Evolutionary conservation across 345 rosid species (phyloP).

Genomic region (Corchorus capsularis): DNA sequence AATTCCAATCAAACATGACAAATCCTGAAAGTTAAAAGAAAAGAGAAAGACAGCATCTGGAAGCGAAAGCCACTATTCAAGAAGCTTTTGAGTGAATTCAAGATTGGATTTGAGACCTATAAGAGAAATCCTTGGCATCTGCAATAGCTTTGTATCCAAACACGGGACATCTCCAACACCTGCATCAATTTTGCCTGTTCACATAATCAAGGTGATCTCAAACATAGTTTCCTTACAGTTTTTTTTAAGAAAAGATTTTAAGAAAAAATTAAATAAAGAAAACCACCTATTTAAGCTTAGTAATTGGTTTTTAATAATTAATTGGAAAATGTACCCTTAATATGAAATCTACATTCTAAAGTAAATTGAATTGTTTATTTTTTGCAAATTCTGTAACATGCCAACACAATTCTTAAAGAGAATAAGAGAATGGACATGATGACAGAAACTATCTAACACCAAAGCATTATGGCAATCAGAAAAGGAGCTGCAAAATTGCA

Average conservation of each 20-base stretch:
- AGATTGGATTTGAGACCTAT: conserved; percentile 70
- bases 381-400: no score
- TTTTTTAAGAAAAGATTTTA: conserved; percentile 13
- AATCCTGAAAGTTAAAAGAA: background rate
- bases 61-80: conserved; percentile 93
- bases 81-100: conserved; percentile 69
- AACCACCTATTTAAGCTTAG: background rate
- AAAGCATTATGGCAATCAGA: no score
- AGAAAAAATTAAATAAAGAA: background rate
- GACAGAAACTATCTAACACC: no score
- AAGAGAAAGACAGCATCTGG: conserved; percentile 59
- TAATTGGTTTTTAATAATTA: background rate
- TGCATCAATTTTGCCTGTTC: conserved; percentile 39
- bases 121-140: conserved; percentile 78
- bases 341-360: no score
- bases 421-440: no score
- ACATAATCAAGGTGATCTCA: conserved; percentile 28
- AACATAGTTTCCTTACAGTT: conserved; percentile 18
- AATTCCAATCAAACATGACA: background rate
- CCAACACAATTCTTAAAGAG: no score
- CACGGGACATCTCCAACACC: conserved; percentile 52
- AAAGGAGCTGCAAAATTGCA: no score
- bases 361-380: no score
- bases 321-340: background rate
- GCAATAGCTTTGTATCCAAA: conserved; percentile 80